Conservation (phyloP, 176 grass and related monocot species). For the Canna indica region DNA sequence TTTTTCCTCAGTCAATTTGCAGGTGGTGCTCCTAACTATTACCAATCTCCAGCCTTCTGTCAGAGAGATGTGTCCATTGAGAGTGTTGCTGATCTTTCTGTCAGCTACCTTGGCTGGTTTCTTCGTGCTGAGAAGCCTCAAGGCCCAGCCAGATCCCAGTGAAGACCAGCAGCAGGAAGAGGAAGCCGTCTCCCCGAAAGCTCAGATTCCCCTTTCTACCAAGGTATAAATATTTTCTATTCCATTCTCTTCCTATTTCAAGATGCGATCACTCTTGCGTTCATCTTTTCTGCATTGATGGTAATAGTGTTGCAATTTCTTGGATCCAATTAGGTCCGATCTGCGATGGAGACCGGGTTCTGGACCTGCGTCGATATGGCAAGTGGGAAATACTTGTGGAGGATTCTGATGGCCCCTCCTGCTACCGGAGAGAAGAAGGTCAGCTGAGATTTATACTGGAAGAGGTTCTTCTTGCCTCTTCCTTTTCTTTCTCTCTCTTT, state of each 20-base stretch:
- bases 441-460: not conserved
- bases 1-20: too few species aligned
- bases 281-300: not conserved
- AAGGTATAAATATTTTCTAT: constrained; percentile 15
- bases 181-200: constrained; percentile 16
- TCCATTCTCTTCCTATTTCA: not conserved
- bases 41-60: too few species aligned
- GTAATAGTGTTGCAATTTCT: not conserved
- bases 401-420: constrained; percentile 45
- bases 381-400: constrained; percentile 79
- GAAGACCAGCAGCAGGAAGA: constrained; percentile 19
- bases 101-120: constrained; percentile 96
- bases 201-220: constrained; percentile 19
- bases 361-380: constrained; percentile 88
- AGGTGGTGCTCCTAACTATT: too few species aligned
- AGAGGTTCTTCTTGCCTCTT: constrained; percentile 1
- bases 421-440: not conserved
- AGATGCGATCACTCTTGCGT: not conserved
- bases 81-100: constrained; percentile 87
- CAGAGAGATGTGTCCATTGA: constrained; percentile 61
- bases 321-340: constrained; percentile 43
- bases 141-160: constrained; percentile 40
- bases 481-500: too few species aligned
- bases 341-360: constrained; percentile 50
- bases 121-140: constrained; percentile 58